These are phyloP conservation scores for Coemansia sp. DNA, from an alignment of 192 early-diverging fungal species.

Conservation along the genomic window DNA sequence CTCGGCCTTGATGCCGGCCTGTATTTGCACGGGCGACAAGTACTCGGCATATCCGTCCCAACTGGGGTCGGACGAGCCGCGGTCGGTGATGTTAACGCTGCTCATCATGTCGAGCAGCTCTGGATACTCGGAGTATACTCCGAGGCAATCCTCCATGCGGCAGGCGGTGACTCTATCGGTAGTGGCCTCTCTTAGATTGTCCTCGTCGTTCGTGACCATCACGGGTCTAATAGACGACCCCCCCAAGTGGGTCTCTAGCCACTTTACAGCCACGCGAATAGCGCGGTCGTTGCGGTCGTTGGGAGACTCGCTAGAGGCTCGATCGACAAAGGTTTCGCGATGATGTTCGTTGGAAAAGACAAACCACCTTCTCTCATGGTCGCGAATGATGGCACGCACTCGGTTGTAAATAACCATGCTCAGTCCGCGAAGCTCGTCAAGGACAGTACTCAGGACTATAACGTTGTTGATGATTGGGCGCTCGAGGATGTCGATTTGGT, in stretches of 20 bases:
- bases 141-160: conserved; percentile 77
- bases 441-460: conserved; percentile 89
- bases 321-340: conserved; percentile 84
- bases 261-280: conserved; percentile 79
- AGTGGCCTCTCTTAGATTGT: conserved; percentile 70
- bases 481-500: conserved; percentile 94
- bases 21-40: conserved; percentile 69
- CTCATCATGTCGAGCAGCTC: conserved; percentile 93
- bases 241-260: conserved; percentile 78
- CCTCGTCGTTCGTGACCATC: conserved; percentile 87
- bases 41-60: conserved; percentile 65
- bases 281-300: conserved; percentile 97
- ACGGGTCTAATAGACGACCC: conserved; percentile 56
- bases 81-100: conserved; percentile 42
- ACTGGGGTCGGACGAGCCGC: conserved; percentile 40
- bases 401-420: conserved; percentile 78
- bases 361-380: conserved; percentile 76
- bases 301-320: conserved; percentile 72
- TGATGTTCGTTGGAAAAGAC: conserved; percentile 97
- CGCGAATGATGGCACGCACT: conserved; percentile 67
- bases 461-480: conserved; percentile 84
- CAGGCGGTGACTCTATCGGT: conserved; percentile 64
- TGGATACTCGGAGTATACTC: conserved; percentile 65
- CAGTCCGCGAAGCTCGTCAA: conserved; percentile 85
- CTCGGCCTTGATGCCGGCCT: conserved; percentile 80